A percentile compares a stretch with the other conserved stretches of the same genome.
Evolutionary conservation across 169 alveolate species (phyloP).

Genomic region (Condylostoma magnum): DNA sequence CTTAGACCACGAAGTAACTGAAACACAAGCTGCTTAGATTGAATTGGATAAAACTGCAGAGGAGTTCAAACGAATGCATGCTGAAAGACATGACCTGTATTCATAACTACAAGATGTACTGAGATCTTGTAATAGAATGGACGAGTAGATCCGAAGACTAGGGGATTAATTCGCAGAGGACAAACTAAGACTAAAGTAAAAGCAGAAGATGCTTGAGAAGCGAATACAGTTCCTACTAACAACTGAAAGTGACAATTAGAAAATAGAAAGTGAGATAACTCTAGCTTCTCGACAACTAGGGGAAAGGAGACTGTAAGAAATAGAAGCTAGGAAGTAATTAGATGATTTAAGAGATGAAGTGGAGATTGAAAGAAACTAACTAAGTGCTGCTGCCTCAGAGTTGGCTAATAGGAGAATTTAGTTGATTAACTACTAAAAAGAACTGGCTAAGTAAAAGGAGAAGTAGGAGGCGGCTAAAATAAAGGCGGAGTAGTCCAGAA

Average conservation of each 20-base stretch:
- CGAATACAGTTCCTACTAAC: slow-evolving; percentile 30
- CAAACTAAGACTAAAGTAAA: slow-evolving; percentile 64
- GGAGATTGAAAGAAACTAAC: slow-evolving; percentile 78
- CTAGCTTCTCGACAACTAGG: slow-evolving; percentile 67
- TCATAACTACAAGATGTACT: slow-evolving; percentile 78
- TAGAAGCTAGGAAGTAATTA: slow-evolving; percentile 54
- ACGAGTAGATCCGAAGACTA: slow-evolving; percentile 68
- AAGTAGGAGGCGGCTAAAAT: slow-evolving; percentile 65
- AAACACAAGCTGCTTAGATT: slow-evolving; percentile 88
- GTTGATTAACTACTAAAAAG: slow-evolving; percentile 65
- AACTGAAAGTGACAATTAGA: slow-evolving; percentile 68
- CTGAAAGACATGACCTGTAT: slow-evolving; percentile 84
- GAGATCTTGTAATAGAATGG: slow-evolving; percentile 71
- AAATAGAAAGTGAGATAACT: slow-evolving; percentile 63
- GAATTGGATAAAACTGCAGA: slow-evolving; percentile 88
- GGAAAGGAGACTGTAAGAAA: slow-evolving; percentile 62
- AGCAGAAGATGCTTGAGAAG: slow-evolving; percentile 44
- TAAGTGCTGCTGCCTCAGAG: slow-evolving; percentile 85
- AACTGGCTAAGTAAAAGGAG: slow-evolving; percentile 73
- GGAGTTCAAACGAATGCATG: slow-evolving; percentile 84
- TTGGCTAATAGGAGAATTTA: slow-evolving; percentile 67
- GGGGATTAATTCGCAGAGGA: slow-evolving; percentile 63
- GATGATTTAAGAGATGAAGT: slow-evolving; percentile 79
- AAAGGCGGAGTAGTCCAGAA: slow-evolving; percentile 50
- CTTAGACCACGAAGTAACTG: slow-evolving; percentile 87